Conservation (phyloP, 257 asterid species). For the Nicotiana benthamiana region DNA sequence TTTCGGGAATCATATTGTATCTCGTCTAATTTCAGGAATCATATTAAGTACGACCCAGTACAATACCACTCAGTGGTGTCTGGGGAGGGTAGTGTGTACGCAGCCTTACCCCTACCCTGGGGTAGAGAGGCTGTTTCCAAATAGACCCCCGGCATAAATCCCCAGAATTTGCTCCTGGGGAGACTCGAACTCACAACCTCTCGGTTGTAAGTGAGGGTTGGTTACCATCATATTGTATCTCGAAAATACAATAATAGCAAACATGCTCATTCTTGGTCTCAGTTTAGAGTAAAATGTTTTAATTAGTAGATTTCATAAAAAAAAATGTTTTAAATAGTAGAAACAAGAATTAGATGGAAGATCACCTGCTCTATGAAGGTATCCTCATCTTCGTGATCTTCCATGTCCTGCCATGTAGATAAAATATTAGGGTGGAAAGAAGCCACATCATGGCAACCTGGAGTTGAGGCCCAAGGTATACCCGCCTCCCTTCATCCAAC, state of each 20-base stretch:
- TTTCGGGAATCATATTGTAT: no score
- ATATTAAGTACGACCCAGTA: no score
- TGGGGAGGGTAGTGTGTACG: no score
- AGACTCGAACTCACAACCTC: no score
- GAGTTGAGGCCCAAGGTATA: not conserved
- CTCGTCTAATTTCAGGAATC: no score
- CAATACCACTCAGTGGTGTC: no score
- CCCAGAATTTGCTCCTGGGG: no score
- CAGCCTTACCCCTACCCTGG: no score
- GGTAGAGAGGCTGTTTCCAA: no score
- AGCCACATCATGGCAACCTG: not conserved
- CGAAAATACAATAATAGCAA: not conserved
- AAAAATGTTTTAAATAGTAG: not conserved
- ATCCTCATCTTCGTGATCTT: slow-evolving; percentile 50
- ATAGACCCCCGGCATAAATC: no score
- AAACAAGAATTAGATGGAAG: not conserved
- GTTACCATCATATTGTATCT: no score
- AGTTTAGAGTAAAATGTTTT: not conserved
- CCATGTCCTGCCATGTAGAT: slow-evolving; percentile 41
- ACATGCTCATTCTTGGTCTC: not conserved
- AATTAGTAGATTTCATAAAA: not conserved
- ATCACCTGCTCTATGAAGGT: slow-evolving; percentile 53
- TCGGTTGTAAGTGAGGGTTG: no score
- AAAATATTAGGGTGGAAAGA: not conserved
- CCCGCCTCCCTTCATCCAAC: not conserved